These are phyloP conservation scores for Trichoderma sp. DNA, from an alignment of 2,329 filamentous ascomycete species.

Conservation along the genomic window DNA sequence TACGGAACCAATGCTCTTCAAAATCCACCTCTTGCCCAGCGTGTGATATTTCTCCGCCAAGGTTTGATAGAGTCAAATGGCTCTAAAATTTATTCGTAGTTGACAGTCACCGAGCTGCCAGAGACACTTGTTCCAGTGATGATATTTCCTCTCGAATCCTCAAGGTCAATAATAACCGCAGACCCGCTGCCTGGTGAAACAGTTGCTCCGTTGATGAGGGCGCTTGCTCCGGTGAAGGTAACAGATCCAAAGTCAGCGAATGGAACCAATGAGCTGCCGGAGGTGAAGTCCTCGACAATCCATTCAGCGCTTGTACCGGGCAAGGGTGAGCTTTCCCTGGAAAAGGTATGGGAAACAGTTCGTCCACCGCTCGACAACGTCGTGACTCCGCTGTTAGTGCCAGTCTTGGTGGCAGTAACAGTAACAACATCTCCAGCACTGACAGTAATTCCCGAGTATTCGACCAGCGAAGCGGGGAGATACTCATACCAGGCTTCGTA, in stretches of 20 bases:
- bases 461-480: background rate
- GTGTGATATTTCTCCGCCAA: background rate
- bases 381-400: background rate
- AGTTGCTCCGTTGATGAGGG: background rate
- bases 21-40: background rate
- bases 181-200: background rate
- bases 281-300: background rate
- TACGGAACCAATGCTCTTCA: background rate
- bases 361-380: background rate
- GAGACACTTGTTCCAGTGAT: background rate
- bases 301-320: background rate
- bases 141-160: background rate
- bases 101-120: background rate
- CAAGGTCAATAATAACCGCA: background rate
- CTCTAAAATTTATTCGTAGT: background rate
- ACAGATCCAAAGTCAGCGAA: slow-evolving; percentile 4
- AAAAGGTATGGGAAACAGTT: background rate
- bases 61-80: background rate
- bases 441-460: background rate
- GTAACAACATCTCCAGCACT: background rate
- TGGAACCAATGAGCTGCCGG: background rate
- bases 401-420: background rate
- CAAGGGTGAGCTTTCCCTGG: background rate
- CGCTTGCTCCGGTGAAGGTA: background rate
- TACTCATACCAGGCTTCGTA: background rate